Percentiles rank a stretch among this genome's conserved stretches.
These are phyloP conservation scores for Orbilia brochopaga DNA, from an alignment of 2,329 filamentous ascomycete genomes.

Conservation along the genomic window DNA sequence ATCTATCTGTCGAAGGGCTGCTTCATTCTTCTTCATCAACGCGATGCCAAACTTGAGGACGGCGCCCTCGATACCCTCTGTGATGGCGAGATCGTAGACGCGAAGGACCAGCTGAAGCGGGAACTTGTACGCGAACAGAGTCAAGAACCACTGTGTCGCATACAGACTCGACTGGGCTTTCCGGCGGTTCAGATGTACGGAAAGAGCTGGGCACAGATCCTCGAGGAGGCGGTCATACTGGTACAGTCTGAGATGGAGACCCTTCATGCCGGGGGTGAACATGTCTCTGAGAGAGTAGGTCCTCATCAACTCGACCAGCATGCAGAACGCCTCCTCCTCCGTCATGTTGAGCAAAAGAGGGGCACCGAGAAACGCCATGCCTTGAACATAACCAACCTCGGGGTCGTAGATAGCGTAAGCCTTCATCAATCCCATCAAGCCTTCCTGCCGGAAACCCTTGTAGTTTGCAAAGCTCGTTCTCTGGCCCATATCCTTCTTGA, in stretches of 20 bases:
- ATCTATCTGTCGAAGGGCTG: conserved; percentile 77
- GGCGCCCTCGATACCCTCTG: conserved; percentile 83
- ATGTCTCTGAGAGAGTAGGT: conserved; percentile 91
- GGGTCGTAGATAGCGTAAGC: conserved; percentile 96
- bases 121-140: conserved; percentile 97
- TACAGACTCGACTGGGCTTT: conserved; percentile 91
- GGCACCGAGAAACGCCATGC: conserved; percentile 99
- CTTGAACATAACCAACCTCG: conserved; percentile 92
- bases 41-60: conserved; percentile 94
- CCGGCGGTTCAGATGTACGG: conserved; percentile 87
- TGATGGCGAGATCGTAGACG: conserved; percentile 93
- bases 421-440: conserved; percentile 93
- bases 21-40: conserved; percentile 91
- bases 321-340: conserved; percentile 93
- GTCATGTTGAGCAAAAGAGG: conserved; percentile 97
- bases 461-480: conserved; percentile 97
- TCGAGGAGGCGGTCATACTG: conserved; percentile 94
- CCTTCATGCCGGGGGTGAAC: conserved; percentile 95
- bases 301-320: conserved; percentile 94
- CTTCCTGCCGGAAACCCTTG: conserved; percentile 85
- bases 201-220: conserved; percentile 89
- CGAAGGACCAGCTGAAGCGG: conserved; percentile 93
- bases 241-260: conserved; percentile 88
- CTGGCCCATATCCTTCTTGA: conserved; percentile 86
- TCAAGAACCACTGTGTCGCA: conserved; percentile 98